A percentile compares a stretch with the other conserved stretches of the same genome.
Conservation (phyloP, 225 moss, liverwort and hornwort species). For the Pseudisothecium myosuroides region DNA sequence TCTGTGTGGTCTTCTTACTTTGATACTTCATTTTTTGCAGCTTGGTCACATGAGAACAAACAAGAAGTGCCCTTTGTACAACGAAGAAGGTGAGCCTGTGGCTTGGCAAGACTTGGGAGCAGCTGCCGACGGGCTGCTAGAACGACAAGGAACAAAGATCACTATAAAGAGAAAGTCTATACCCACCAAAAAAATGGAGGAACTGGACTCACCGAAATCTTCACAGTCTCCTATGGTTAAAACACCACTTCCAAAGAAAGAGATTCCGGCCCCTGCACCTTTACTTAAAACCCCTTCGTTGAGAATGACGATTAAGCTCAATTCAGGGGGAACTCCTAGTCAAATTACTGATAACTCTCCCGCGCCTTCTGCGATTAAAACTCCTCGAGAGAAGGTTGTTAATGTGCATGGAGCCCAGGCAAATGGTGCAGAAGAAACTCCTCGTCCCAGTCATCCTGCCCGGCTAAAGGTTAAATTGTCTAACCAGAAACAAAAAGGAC, state of each 20-base stretch:
- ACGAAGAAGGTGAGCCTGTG: slow-evolving; percentile 77
- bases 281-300: slow-evolving; percentile 57
- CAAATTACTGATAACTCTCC: slow-evolving; percentile 2
- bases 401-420: neutral
- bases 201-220: slow-evolving; percentile 46
- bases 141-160: slow-evolving; percentile 90
- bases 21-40: slow-evolving; percentile 18
- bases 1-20: neutral
- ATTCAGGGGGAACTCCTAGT: slow-evolving; percentile 22
- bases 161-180: slow-evolving; percentile 67
- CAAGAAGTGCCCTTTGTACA: slow-evolving; percentile 96
- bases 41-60: slow-evolving; percentile 99
- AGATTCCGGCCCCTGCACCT: neutral
- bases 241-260: slow-evolving; percentile 11
- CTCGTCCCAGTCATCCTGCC: neutral
- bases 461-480: slow-evolving; percentile 34
- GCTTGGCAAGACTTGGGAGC: slow-evolving; percentile 71
- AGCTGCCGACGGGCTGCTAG: slow-evolving; percentile 69
- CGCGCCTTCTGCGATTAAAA: neutral
- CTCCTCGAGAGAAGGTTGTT: slow-evolving; percentile 1
- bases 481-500: slow-evolving; percentile 13
- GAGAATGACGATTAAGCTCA: slow-evolving; percentile 67
- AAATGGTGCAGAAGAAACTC: slow-evolving; percentile 8
- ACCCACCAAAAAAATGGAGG: slow-evolving; percentile 54
- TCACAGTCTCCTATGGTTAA: neutral